Base-by-base conservation (phyloP, 176 grass and related monocot genomes). In the Paspalum notatum region DNA sequence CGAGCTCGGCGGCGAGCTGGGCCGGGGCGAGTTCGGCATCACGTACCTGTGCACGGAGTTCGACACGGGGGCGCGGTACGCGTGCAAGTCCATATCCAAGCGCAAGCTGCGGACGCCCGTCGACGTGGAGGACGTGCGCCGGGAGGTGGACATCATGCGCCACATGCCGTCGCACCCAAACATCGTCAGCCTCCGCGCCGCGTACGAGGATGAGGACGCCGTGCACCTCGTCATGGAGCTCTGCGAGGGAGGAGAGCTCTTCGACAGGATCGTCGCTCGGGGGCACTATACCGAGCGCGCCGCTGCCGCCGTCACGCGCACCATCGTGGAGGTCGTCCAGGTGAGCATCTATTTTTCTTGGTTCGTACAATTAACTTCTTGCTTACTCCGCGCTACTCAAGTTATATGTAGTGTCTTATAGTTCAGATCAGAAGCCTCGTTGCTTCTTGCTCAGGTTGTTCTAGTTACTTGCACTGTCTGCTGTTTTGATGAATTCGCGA, bases 151-250 rank as follows among this genome's bases (percentile, higher is more conserved):
- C 49, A 99, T 99, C 90, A 99, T 99, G 97, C 84, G 88, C 67
- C 90, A 93, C 62, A 87, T 99, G 88, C 97, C 93, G 3, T 0
- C 75, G 43, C 93, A 96, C 76, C 89, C 86, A 0, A 99, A 99
- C 63, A 93, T 99, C 63, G 97, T 99, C 44, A 89, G 84, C 76
- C 91, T 99, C 80, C 79, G 75, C 86, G 97, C 90, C 59, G 87
- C 91, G 3, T 99, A 96, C 81, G 97, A 99, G 88, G 97, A 99
- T 22, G 86, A 87, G 49, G 87, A 87, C 62, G 93, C 91, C 79
- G 97, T 99, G 78, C 97, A 99, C 75, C 79, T 99, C 32, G 87
- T 99, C 77, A 99, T 99, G 97, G 97, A 99, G 89, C 89, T 99
- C 42, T 99, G 97, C 56, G 93, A 99, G 80, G 97, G 97, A 43